Conservation (phyloP, 495 filamentous ascomycete genomes). For the Aspergillus mulundensis region DNA sequence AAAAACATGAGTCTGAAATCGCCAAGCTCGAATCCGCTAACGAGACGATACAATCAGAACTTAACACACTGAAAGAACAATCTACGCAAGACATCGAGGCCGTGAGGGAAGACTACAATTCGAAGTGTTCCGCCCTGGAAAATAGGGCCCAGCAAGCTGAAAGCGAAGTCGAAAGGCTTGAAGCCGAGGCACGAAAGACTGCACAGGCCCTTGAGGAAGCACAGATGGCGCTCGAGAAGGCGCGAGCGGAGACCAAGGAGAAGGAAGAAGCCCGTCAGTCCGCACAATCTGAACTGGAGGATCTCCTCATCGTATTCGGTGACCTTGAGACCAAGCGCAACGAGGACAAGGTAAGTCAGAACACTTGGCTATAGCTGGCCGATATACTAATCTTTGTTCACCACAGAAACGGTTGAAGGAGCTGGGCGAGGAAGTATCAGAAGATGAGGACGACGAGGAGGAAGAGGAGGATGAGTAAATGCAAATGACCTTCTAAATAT, state of each 20-base stretch:
- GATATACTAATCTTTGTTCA: conserved; percentile 22
- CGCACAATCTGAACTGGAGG: conserved; percentile 71
- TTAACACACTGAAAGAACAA: conserved; percentile 52
- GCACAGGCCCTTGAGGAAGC: conserved; percentile 23
- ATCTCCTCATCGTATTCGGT: conserved; percentile 81
- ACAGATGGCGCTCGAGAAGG: conserved; percentile 19
- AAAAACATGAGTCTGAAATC: conserved; percentile 56
- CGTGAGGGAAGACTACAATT: conserved; percentile 50
- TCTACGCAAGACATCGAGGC: conserved; percentile 53
- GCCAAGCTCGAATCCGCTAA: conserved; percentile 53
- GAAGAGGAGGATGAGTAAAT: conserved; percentile 53
- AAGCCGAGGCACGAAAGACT: conserved; percentile 14
- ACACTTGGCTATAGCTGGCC: background rate
- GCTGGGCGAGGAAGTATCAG: conserved; percentile 69
- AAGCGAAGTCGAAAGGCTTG: conserved; percentile 30
- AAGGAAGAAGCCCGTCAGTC: conserved; percentile 63
- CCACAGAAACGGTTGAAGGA: conserved; percentile 65
- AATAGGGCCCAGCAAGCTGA: conserved; percentile 45
- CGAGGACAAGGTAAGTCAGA: conserved; percentile 67
- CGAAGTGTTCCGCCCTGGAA: conserved; percentile 47
- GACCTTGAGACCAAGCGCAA: conserved; percentile 82
- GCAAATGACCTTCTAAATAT: background rate
- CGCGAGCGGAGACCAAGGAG: conserved; percentile 22
- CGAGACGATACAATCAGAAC: conserved; percentile 50
- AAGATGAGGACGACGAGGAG: conserved; percentile 70